Conservation (phyloP, 345 rosid species). For the Murraya koenigii region DNA sequence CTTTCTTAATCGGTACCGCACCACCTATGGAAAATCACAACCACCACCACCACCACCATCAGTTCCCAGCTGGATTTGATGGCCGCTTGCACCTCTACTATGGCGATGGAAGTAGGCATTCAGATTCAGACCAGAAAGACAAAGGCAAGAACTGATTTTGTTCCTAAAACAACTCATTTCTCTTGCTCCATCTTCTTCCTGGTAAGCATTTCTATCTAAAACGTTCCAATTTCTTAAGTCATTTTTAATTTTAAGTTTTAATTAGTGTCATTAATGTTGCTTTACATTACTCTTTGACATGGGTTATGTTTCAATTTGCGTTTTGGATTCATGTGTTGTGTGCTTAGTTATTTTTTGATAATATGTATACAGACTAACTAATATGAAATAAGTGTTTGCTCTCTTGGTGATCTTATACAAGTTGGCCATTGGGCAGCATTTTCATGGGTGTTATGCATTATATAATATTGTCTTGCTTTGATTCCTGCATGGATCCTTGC, state of each 20-base stretch:
- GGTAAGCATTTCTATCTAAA: constrained; percentile 35
- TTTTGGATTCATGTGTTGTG: constrained; percentile 29
- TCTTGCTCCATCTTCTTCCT: constrained; percentile 32
- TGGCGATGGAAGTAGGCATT: constrained; percentile 64
- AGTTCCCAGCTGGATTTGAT: constrained; percentile 60
- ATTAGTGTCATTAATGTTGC: not conserved
- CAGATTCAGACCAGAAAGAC: constrained; percentile 75
- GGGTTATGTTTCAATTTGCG: not conserved
- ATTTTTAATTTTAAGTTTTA: too few species aligned
- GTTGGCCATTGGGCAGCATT: constrained; percentile 30
- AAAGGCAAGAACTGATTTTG: constrained; percentile 69
- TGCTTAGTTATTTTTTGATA: constrained; percentile 7
- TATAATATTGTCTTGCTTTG: constrained; percentile 22
- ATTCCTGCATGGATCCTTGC: constrained; percentile 41
- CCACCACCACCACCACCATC: constrained; percentile 53
- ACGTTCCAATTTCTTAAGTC: not conserved
- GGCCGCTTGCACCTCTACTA: constrained; percentile 72
- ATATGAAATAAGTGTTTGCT: constrained; percentile 28
- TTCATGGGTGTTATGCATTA: constrained; percentile 15
- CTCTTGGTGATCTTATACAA: constrained; percentile 51
- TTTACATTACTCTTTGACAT: not conserved
- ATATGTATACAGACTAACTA: not conserved
- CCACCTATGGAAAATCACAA: constrained; percentile 63
- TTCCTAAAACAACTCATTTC: constrained; percentile 12
- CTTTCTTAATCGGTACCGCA: constrained; percentile 67